phyloP scores from a whole-genome alignment of 352 stramenopile genomes.

The Pythium chondricola region DNA sequence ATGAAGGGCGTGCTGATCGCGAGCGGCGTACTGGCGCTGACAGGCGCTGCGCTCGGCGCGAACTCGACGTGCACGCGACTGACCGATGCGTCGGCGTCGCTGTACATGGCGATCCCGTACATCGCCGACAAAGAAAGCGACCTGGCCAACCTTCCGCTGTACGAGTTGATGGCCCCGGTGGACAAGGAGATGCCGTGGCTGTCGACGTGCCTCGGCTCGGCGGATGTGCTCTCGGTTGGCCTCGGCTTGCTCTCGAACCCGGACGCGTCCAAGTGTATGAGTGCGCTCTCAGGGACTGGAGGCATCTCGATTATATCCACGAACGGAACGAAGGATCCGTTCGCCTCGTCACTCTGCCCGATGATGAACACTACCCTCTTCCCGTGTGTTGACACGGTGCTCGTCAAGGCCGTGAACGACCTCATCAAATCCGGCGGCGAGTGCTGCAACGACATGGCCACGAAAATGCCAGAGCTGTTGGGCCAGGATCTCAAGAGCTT shows the following conservation, averaged over 20 bases:
- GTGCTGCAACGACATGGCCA: slow-evolving; percentile 27
- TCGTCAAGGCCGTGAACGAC: slow-evolving; percentile 20
- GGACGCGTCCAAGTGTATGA: slow-evolving; percentile 22
- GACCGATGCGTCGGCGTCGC: slow-evolving; percentile 12
- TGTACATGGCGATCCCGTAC: slow-evolving; percentile 23
- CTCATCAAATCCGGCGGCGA: slow-evolving; percentile 21
- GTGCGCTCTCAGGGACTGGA: slow-evolving; percentile 7
- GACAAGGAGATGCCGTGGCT: slow-evolving; percentile 30
- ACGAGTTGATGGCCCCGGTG: slow-evolving; percentile 25
- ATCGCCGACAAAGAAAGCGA: slow-evolving; percentile 15
- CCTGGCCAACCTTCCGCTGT: slow-evolving; percentile 19
- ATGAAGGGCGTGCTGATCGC: not conserved
- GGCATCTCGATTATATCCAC: not conserved
- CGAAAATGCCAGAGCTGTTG: slow-evolving; percentile 19
- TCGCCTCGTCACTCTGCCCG: slow-evolving; percentile 22
- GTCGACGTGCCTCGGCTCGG: slow-evolving; percentile 27
- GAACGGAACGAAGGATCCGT: slow-evolving; percentile 5
- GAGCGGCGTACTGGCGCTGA: not conserved
- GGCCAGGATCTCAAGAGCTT: slow-evolving; percentile 21
- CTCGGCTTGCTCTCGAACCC: slow-evolving; percentile 19
- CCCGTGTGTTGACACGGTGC: slow-evolving; percentile 26
- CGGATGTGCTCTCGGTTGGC: slow-evolving; percentile 22
- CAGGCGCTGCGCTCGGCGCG: not conserved
- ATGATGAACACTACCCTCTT: slow-evolving; percentile 26
- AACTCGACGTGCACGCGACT: slow-evolving; percentile 20